Evolutionary conservation across 1,284 basidiomycete species (phyloP).

Genomic region (Rugosomyces carneus): DNA sequence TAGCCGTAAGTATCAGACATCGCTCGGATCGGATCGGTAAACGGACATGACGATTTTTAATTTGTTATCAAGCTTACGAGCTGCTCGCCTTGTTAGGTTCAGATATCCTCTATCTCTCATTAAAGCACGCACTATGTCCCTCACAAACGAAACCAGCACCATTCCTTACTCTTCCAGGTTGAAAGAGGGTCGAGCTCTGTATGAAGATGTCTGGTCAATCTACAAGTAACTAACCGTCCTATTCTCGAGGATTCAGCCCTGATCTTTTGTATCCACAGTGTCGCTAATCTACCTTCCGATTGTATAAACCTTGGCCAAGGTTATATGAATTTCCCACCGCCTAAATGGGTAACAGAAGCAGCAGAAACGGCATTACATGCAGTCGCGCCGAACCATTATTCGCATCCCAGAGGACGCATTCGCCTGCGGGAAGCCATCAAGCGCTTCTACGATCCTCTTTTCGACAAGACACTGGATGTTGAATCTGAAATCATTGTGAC

Average conservation of each 20-base stretch:
- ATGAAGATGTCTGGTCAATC: constrained; percentile 88
- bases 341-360: constrained; percentile 76
- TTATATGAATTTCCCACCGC: constrained; percentile 91
- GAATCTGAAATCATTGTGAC: constrained; percentile 92
- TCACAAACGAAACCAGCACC: constrained; percentile 40
- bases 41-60: neutral
- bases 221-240: constrained; percentile 63
- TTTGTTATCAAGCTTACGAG: neutral
- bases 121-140: constrained; percentile 19
- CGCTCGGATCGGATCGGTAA: neutral
- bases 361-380: constrained; percentile 66
- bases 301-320: constrained; percentile 92
- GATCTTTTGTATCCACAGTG: constrained; percentile 40
- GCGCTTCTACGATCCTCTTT: constrained; percentile 66
- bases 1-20: neutral
- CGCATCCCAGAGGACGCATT: constrained; percentile 83
- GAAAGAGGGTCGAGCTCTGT: constrained; percentile 66
- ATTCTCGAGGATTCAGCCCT: constrained; percentile 4
- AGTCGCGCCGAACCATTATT: constrained; percentile 81
- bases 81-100: neutral
- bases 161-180: constrained; percentile 65
- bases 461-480: constrained; percentile 71
- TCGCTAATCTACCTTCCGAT: constrained; percentile 77
- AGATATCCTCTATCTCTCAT: neutral
- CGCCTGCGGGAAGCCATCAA: constrained; percentile 84